Percentiles rank a stretch among this genome's conserved stretches.
These are phyloP conservation scores for Cladosporium sp. DNA, from an alignment of 2,329 filamentous ascomycete species.

Conservation along the genomic window DNA sequence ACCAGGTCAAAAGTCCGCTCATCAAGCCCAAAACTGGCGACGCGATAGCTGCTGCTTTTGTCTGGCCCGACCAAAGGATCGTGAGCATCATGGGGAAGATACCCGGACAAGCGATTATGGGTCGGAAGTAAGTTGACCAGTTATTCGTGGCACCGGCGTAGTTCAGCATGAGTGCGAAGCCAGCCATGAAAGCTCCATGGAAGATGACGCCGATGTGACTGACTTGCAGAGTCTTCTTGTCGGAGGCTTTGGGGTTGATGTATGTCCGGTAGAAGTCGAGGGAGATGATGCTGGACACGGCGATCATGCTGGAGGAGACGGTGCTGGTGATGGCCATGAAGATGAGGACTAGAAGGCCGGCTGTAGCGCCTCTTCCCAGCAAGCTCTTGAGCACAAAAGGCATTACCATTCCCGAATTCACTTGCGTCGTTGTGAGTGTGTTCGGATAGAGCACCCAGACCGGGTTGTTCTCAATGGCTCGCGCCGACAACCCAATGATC, in stretches of 20 bases:
- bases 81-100: slow-evolving; percentile 51
- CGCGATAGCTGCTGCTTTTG: slow-evolving; percentile 47
- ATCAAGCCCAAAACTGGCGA: slow-evolving; percentile 50
- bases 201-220: slow-evolving; percentile 53
- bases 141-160: slow-evolving; percentile 55
- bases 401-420: slow-evolving; percentile 52
- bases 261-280: slow-evolving; percentile 56
- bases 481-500: slow-evolving; percentile 49
- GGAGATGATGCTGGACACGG: slow-evolving; percentile 54
- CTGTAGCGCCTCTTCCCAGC: slow-evolving; percentile 47
- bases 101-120: slow-evolving; percentile 47
- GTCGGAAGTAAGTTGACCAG: slow-evolving; percentile 48
- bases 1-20: slow-evolving; percentile 48
- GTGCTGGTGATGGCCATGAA: slow-evolving; percentile 58
- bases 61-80: slow-evolving; percentile 50
- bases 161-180: slow-evolving; percentile 50
- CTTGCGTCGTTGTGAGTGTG: slow-evolving; percentile 44
- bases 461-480: slow-evolving; percentile 50
- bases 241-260: slow-evolving; percentile 49
- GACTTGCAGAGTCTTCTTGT: slow-evolving; percentile 46
- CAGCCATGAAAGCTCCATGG: slow-evolving; percentile 53
- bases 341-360: slow-evolving; percentile 50
- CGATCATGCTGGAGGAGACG: slow-evolving; percentile 54
- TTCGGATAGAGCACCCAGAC: slow-evolving; percentile 50
- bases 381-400: slow-evolving; percentile 50